Conservation (phyloP, 768 basidiomycete genomes). For the Russula foetens region DNA sequence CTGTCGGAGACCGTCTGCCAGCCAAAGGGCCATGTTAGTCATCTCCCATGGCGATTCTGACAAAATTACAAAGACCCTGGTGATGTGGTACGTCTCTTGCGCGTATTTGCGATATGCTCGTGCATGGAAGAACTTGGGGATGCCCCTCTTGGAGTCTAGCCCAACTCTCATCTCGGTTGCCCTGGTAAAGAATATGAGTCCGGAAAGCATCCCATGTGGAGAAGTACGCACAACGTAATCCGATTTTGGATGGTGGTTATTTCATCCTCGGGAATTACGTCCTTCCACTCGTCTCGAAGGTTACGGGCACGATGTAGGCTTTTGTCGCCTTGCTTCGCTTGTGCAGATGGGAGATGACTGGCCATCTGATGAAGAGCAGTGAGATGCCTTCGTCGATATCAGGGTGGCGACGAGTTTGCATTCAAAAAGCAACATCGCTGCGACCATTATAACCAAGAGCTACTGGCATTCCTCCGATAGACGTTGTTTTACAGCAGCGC, state of each 20-base stretch:
- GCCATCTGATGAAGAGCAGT: background rate
- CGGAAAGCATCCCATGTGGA: background rate
- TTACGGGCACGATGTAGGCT: background rate
- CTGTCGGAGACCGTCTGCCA: constrained; percentile 1
- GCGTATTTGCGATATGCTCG: background rate
- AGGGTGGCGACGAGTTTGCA: background rate
- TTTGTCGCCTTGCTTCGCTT: background rate
- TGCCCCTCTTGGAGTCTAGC: background rate
- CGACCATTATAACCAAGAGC: background rate
- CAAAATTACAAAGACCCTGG: background rate
- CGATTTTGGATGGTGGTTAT: background rate
- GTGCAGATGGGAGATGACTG: background rate
- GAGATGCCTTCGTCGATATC: background rate
- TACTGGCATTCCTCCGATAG: background rate
- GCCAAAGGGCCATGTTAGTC: background rate
- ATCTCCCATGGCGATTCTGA: background rate
- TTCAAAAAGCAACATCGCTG: background rate
- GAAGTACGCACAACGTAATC: background rate
- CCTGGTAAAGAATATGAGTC: background rate
- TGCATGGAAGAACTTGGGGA: background rate
- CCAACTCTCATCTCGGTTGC: background rate
- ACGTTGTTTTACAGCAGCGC: no score
- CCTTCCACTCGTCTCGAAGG: background rate
- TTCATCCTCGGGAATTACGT: background rate
- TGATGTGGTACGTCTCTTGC: background rate